Percentiles rank a stretch among this genome's conserved stretches.
Conservation (phyloP, 805 yeast genomes). For the Barnettozyma populi region DNA sequence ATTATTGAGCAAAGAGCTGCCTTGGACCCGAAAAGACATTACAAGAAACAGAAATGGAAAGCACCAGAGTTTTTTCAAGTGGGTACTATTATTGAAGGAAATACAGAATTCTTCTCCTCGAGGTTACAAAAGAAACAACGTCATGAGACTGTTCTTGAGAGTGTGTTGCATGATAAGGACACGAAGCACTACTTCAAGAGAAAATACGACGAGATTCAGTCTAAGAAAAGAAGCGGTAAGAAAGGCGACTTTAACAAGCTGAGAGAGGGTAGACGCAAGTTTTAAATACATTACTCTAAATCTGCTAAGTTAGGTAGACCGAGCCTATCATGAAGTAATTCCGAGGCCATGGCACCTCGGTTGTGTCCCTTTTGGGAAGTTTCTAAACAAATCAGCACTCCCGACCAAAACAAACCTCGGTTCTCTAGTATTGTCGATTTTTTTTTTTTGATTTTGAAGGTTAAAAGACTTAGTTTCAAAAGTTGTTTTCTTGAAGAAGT, state of each 20-base stretch:
- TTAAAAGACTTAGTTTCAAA: not conserved
- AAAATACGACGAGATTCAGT: slow-evolving; percentile 77
- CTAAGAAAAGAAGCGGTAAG: slow-evolving; percentile 54
- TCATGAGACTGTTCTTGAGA: slow-evolving; percentile 75
- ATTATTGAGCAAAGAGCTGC: slow-evolving; percentile 83
- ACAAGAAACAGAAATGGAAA: slow-evolving; percentile 78
- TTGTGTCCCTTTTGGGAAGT: slow-evolving; percentile 8
- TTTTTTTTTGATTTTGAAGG: not conserved
- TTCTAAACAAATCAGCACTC: slow-evolving; percentile 6
- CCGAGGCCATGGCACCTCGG: slow-evolving; percentile 9
- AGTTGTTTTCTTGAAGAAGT: not conserved
- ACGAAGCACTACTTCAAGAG: slow-evolving; percentile 76
- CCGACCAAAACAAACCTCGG: slow-evolving; percentile 13
- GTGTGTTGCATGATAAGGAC: slow-evolving; percentile 68
- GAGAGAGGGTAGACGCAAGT: slow-evolving; percentile 53
- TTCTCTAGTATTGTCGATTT: slow-evolving; percentile 8
- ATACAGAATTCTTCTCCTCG: slow-evolving; percentile 67
- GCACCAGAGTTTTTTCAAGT: slow-evolving; percentile 77
- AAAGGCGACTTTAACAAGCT: slow-evolving; percentile 60
- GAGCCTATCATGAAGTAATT: not conserved
- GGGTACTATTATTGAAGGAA: slow-evolving; percentile 83
- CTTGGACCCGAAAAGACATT: slow-evolving; percentile 92
- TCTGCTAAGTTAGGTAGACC: too few relatives aligned
- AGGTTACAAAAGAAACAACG: slow-evolving; percentile 67
- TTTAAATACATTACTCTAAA: slow-evolving; percentile 14